Evolutionary conservation across 73 alveolate species (phyloP).

Genomic region (Paramecium bursaria): DNA sequence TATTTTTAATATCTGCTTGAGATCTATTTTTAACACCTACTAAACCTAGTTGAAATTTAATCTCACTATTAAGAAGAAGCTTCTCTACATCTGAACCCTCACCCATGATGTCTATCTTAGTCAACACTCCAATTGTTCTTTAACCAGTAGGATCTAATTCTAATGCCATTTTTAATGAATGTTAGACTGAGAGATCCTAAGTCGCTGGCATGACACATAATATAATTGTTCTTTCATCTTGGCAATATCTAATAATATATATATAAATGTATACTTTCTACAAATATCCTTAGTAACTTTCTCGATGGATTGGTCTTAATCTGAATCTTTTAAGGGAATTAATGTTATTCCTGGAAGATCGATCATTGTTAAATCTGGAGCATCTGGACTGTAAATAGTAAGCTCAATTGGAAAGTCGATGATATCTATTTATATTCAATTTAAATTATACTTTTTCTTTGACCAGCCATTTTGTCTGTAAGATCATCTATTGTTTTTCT

Average conservation of each 20-base stretch:
- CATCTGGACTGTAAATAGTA: slow-evolving; percentile 83
- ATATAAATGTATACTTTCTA: slow-evolving; percentile 3
- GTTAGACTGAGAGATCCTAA: slow-evolving; percentile 95
- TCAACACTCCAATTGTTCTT: slow-evolving; percentile 93
- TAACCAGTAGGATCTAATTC: slow-evolving; percentile 91
- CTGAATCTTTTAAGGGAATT: slow-evolving; percentile 77
- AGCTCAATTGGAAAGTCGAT: slow-evolving; percentile 80
- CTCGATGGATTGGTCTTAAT: slow-evolving; percentile 75
- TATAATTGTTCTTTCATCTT: slow-evolving; percentile 91
- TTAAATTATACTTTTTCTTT: slow-evolving; percentile 71
- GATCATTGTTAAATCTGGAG: slow-evolving; percentile 90
- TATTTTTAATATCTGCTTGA: slow-evolving; percentile 92
- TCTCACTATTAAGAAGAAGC: slow-evolving; percentile 94
- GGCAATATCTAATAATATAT: slow-evolving; percentile 75
- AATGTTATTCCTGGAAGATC: slow-evolving; percentile 93
- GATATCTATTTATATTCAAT: slow-evolving; percentile 6
- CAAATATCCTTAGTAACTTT: slow-evolving; percentile 75
- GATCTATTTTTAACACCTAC: slow-evolving; percentile 98
- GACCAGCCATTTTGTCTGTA: slow-evolving; percentile 94
- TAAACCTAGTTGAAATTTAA: slow-evolving; percentile 96
- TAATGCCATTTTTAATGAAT: slow-evolving; percentile 94
- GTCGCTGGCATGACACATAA: slow-evolving; percentile 94
- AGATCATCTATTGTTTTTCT: slow-evolving; percentile 88
- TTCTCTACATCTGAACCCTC: slow-evolving; percentile 96
- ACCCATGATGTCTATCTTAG: slow-evolving; percentile 98